phyloP scores from a whole-genome alignment of 768 basidiomycete genomes.

The Kwoniella pini region DNA sequence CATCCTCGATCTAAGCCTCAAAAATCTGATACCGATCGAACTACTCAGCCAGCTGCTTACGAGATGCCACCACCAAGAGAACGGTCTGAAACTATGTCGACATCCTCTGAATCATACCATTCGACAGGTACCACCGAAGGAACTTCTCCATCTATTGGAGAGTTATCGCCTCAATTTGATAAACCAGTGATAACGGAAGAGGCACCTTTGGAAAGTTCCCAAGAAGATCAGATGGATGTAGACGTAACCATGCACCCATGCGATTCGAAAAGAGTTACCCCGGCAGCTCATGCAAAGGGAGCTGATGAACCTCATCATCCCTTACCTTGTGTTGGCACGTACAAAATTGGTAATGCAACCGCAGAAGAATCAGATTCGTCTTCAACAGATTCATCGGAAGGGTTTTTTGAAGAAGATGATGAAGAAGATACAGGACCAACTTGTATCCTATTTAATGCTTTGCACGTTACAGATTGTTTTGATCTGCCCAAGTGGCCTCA shows the following conservation, averaged over 20 bases:
- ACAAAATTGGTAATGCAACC: conserved; percentile 5
- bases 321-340: conserved; percentile 16
- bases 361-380: conserved; percentile 4
- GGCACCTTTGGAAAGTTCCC: neutral
- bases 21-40: conserved; percentile 16
- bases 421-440: conserved; percentile 31
- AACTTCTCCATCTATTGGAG: conserved; percentile 37
- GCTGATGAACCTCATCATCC: conserved; percentile 28
- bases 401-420: conserved; percentile 10
- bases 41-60: conserved; percentile 10
- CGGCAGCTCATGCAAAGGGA: conserved; percentile 23
- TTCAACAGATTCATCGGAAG: conserved; percentile 16
- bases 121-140: conserved; percentile 40
- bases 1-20: conserved; percentile 6
- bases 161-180: conserved; percentile 20
- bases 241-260: conserved; percentile 49
- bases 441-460: conserved; percentile 42
- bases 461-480: conserved; percentile 46
- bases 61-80: conserved; percentile 28
- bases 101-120: conserved; percentile 27
- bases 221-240: conserved; percentile 37
- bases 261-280: conserved; percentile 40
- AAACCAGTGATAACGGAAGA: conserved; percentile 19
- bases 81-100: conserved; percentile 47
- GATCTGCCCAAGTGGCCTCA: conserved; percentile 27